Evolutionary conservation across 306 rosid genomes (phyloP).

Genomic region (Cotoneaster glaucophyllus): DNA sequence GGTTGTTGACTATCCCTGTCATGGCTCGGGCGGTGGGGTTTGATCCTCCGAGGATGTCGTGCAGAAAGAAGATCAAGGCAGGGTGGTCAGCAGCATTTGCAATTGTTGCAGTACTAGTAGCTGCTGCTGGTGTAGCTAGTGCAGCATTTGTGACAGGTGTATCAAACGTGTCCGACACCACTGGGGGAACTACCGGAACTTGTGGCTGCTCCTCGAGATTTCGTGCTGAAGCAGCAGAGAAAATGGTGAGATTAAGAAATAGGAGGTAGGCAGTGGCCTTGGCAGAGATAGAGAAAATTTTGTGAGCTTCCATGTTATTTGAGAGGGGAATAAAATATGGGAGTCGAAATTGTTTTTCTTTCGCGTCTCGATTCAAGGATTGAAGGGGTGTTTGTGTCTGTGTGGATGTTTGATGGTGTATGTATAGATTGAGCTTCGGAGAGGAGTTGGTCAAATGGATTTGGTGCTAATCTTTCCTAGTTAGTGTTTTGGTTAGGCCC

Average conservation of each 20-base stretch:
- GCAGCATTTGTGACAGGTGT: conserved; percentile 21
- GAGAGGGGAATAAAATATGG: background rate
- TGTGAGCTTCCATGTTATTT: conserved; percentile 25
- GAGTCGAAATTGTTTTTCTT: background rate
- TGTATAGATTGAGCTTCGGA: conserved; percentile 1
- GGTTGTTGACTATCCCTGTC: conserved; percentile 63
- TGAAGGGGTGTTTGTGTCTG: background rate
- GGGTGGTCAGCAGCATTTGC: conserved; percentile 18
- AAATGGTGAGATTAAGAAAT: conserved; percentile 18
- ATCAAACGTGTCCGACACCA: background rate
- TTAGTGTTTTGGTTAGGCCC: conserved; percentile 3
- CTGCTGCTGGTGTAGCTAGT: background rate
- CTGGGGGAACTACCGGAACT: background rate
- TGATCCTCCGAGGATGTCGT: conserved; percentile 71
- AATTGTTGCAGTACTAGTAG: background rate
- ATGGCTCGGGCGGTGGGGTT: conserved; percentile 69
- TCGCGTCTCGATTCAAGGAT: background rate
- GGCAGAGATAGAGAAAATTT: background rate
- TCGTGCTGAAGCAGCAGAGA: conserved; percentile 26
- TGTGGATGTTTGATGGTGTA: background rate
- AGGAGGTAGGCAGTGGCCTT: conserved; percentile 14
- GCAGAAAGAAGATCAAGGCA: conserved; percentile 59
- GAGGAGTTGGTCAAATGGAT: conserved; percentile 28
- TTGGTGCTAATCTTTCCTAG: background rate
- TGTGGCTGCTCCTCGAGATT: conserved; percentile 20